Conservation (phyloP, 2,329 filamentous ascomycete species). For the Acrodontium crateriforme region DNA sequence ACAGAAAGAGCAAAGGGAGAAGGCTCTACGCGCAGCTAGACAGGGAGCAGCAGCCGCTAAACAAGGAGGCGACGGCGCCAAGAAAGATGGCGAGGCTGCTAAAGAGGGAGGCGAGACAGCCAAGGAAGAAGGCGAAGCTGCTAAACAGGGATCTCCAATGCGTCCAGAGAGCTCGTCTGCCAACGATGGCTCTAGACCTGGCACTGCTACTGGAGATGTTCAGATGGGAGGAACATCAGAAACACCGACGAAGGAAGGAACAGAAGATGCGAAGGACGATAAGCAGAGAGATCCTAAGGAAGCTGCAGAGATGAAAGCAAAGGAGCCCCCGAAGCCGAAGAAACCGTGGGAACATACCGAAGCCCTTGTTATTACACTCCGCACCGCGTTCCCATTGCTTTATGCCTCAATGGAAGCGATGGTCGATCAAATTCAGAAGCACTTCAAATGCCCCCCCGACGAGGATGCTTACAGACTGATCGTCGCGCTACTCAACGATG, state of each 20-base stretch:
- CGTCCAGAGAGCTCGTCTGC: too few species aligned
- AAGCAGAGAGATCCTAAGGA: too few species aligned
- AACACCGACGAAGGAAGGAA: conserved; percentile 24
- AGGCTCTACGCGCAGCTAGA: conserved; percentile 40
- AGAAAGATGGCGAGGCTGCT: too few species aligned
- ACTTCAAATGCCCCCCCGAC: conserved; percentile 97
- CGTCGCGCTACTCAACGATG: conserved; percentile 93
- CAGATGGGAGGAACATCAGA: conserved; percentile 17
- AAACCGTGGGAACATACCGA: conserved; percentile 95
- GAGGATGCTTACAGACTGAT: conserved; percentile 96
- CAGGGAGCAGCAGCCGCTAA: conserved; percentile 37
- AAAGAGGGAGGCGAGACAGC: too few species aligned
- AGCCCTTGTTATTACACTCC: conserved; percentile 86
- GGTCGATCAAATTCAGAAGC: conserved; percentile 97
- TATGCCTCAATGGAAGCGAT: conserved; percentile 98
- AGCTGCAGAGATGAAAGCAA: too few species aligned
- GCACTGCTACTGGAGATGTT: conserved; percentile 29
- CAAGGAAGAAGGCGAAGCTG: too few species aligned
- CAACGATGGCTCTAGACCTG: conserved; percentile 4
- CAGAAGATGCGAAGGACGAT: conserved; percentile 24
- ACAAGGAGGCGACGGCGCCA: conserved; percentile 19
- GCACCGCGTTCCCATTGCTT: conserved; percentile 91
- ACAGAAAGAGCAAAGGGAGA: conserved; percentile 41
- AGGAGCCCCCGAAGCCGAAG: conserved; percentile 41
- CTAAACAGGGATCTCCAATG: too few species aligned